phyloP scores from a whole-genome alignment of 2,329 filamentous ascomycete species.

The Penicillium thymicola region DNA sequence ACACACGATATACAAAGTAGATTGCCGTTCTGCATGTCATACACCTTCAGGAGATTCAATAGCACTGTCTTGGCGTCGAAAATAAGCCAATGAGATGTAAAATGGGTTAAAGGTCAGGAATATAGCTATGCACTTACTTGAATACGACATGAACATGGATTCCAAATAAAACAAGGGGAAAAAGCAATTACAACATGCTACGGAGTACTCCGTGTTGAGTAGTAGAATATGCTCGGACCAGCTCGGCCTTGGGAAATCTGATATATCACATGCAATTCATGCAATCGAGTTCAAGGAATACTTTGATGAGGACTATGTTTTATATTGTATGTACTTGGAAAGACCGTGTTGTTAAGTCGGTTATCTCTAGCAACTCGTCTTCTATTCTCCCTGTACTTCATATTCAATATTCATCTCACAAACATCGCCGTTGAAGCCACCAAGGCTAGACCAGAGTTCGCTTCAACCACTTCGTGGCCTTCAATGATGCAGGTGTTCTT shows the following conservation, averaged over 20 bases:
- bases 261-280: constrained; percentile 3
- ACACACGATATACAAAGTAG: not conserved
- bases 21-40: not conserved
- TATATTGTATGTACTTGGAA: constrained; percentile 7
- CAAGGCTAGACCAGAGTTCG: not conserved
- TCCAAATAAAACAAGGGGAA: not conserved
- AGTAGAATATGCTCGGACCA: not conserved
- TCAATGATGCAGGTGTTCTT: constrained; percentile 4
- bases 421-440: constrained; percentile 11
- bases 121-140: not conserved
- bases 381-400: constrained; percentile 12
- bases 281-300: not conserved
- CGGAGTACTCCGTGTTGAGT: not conserved
- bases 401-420: constrained; percentile 9
- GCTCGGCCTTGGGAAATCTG: not conserved
- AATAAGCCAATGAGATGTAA: not conserved
- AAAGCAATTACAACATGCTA: not conserved
- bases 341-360: constrained; percentile 1
- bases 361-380: constrained; percentile 11
- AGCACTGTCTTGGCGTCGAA: not conserved
- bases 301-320: constrained; percentile 8
- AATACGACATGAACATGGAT: not conserved
- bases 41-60: not conserved
- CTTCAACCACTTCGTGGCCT: not conserved
- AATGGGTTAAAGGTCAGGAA: not conserved